Conservation (phyloP, 2,329 filamentous ascomycete genomes). For the Acarospora socialis region DNA sequence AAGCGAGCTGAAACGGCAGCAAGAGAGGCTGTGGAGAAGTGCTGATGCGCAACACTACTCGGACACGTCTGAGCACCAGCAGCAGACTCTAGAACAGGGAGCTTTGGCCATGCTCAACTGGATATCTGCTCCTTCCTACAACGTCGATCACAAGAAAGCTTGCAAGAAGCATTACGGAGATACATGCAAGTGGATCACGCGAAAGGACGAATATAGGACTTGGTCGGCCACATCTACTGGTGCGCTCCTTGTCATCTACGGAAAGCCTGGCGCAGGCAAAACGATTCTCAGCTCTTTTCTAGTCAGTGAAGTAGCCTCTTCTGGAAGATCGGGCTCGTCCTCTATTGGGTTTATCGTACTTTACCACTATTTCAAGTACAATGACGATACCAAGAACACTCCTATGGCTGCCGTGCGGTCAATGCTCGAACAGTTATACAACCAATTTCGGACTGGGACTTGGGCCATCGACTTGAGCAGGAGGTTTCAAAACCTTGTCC, state of each 20-base stretch:
- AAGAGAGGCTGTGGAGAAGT: conserved; percentile 3
- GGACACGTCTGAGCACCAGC: conserved; percentile 2
- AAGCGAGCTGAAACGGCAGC: conserved; percentile 1
- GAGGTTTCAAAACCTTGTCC: conserved; percentile 1
- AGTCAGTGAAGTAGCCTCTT: neutral
- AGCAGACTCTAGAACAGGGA: conserved; percentile 3
- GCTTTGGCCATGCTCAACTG: conserved; percentile 4
- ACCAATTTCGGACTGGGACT: conserved; percentile 3
- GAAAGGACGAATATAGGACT: conserved; percentile 4
- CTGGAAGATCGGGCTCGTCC: conserved; percentile 2
- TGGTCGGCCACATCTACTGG: conserved; percentile 2
- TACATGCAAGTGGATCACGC: conserved; percentile 3
- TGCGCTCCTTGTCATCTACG: conserved; percentile 3
- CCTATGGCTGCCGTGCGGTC: conserved; percentile 2
- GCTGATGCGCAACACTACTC: conserved; percentile 6
- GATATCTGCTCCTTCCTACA: conserved; percentile 5
- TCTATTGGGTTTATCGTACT: conserved; percentile 1
- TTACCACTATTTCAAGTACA: conserved; percentile 6
- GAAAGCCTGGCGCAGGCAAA: conserved; percentile 3
- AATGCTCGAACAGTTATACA: conserved; percentile 6
- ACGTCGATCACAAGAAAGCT: conserved; percentile 5
- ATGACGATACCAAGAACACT: conserved; percentile 7
- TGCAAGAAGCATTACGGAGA: conserved; percentile 3
- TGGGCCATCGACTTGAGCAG: conserved; percentile 1
- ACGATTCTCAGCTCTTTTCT: conserved; percentile 7